Base-by-base conservation (phyloP, 306 rosid species). In the Malus asiatica region DNA sequence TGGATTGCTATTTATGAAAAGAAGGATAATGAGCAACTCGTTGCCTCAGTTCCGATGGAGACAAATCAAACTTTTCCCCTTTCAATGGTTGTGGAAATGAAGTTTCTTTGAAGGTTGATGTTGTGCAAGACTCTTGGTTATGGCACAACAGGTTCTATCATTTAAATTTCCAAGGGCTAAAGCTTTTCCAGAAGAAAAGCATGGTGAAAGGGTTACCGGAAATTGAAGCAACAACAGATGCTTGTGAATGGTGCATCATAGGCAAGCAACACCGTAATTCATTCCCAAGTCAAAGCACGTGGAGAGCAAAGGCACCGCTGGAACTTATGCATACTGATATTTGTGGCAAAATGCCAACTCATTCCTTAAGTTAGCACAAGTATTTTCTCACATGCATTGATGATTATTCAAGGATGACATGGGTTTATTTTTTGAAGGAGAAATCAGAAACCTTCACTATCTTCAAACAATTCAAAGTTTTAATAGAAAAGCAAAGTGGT, bases 161-260 rank as follows among this genome's bases (percentile, higher is more conserved):
- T 20, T 45, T 66, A 4, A 66, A 66, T n/a, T n/a, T 66, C 27
- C 10, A 11, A 20, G 70, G 70, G 3, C 29, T 66, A 8, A 66
- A 66, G 97, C 81, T 93, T 89, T 29, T 66, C 6, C 51, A 66
- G 20, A 4, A 65, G 14, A 66, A 66, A 0, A 66, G 18, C 46
- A 66, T 66, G 70, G 70, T 66, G 16, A 66, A 66, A 9, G 29
- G 29, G 48, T 25, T 66, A 25, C 2, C 18, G 2, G 0, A 66
- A 35, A 66, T 66, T 66, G 46, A 66, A 66, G 46, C 45, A 65
- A 18, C 70, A 33, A 16, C 8, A 1, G 29, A 65, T 65, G 46
- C 46, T 18, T 66, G 48, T 66, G 70, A 66, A 8, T 29, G 70
- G 3, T 66, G 70, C 5, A 11, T 66, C 11, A 66, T 35, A 51